Conservation (phyloP, 345 rosid genomes). For the Passiflora organensis region DNA sequence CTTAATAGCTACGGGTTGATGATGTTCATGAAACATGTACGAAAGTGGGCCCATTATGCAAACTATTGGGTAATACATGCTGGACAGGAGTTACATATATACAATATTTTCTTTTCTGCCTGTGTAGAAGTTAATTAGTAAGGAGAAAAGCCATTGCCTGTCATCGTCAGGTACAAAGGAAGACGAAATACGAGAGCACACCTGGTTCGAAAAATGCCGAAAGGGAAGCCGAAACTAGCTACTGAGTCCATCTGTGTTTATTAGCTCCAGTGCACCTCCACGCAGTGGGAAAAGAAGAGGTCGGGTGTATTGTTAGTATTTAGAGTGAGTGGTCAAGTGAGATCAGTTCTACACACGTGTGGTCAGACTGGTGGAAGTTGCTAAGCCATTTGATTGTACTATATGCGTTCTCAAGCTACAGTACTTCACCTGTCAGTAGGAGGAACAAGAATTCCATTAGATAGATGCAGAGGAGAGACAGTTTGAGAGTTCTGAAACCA, state of each 20-base stretch:
- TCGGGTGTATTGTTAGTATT: constrained; percentile 50
- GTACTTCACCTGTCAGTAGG: constrained; percentile 55
- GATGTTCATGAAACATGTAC: too few relatives aligned
- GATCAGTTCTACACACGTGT: constrained; percentile 64
- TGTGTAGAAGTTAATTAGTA: constrained; percentile 34
- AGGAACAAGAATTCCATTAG: background rate
- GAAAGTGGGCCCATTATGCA: too few relatives aligned
- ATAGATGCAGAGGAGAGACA: constrained; percentile 8
- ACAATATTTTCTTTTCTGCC: constrained; percentile 33
- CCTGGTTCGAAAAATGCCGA: constrained; percentile 24
- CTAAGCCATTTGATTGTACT: constrained; percentile 53
- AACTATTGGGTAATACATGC: too few relatives aligned
- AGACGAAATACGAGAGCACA: constrained; percentile 17
- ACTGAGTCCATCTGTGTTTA: constrained; percentile 13
- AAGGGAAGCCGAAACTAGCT: constrained; percentile 30
- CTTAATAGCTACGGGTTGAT: too few relatives aligned
- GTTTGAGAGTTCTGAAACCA: background rate
- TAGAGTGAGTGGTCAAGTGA: constrained; percentile 55
- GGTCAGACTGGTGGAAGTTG: constrained; percentile 57
- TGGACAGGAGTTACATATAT: too few relatives aligned
- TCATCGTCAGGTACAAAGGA: constrained; percentile 18
- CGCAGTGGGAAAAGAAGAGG: constrained; percentile 29
- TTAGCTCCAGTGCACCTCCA: constrained; percentile 36
- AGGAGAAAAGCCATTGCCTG: constrained; percentile 17
- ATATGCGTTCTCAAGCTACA: constrained; percentile 87